Evolutionary conservation across 768 basidiomycete genomes (phyloP).

Genomic region (Psilocybe azurescens): DNA sequence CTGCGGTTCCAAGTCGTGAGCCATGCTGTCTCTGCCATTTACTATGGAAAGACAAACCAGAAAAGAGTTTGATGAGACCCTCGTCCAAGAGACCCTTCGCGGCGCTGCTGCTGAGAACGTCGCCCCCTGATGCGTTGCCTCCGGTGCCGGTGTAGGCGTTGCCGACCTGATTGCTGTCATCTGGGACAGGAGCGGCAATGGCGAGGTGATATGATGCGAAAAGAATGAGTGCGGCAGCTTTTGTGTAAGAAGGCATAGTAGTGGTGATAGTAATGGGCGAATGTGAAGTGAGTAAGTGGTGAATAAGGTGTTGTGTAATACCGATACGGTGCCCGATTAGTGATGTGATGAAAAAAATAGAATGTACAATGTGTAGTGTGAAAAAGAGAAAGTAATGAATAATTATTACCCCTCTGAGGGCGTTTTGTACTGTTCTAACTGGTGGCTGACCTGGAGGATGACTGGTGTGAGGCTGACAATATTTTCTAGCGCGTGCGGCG

Average conservation of each 20-base stretch:
- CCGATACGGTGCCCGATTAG: too few species aligned
- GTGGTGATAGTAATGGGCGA: conserved; percentile 17
- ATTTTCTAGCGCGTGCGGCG: too few species aligned
- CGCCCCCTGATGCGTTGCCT: conserved; percentile 39
- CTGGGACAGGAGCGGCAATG: conserved; percentile 31
- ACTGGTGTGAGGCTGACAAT: too few species aligned
- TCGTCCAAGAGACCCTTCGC: conserved; percentile 16
- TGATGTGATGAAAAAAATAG: too few species aligned
- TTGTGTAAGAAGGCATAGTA: conserved; percentile 10
- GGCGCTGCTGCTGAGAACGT: neutral
- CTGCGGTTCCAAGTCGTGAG: conserved; percentile 17
- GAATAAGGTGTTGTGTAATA: too few species aligned
- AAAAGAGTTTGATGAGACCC: conserved; percentile 28
- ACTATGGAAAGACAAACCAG: conserved; percentile 30
- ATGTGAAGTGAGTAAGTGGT: too few species aligned
- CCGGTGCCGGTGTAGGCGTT: conserved; percentile 39
- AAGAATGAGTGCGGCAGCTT: conserved; percentile 16
- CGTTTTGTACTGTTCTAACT: too few species aligned
- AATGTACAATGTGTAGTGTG: too few species aligned
- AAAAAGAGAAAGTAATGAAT: too few species aligned
- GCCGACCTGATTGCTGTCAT: conserved; percentile 27
- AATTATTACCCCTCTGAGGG: too few species aligned
- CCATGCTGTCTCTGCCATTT: neutral
- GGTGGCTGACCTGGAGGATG: too few species aligned
- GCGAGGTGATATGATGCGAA: conserved; percentile 27